These are phyloP conservation scores for Fraxinus quadrangulata DNA, from an alignment of 257 asterid species.

Conservation along the genomic window DNA sequence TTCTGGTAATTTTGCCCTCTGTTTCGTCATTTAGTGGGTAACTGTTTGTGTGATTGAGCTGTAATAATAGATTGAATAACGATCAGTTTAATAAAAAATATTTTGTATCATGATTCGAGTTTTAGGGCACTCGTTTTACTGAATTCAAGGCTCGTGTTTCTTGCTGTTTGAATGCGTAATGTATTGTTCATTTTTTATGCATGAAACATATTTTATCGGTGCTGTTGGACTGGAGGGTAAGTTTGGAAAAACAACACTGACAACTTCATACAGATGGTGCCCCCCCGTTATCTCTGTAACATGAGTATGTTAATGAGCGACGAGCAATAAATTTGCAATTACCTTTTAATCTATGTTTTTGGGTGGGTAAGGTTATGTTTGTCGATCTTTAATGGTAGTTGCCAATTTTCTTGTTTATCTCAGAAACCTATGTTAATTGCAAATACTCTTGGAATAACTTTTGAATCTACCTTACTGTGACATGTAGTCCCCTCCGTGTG, in stretches of 20 bases:
- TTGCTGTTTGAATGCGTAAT: conserved; percentile 7
- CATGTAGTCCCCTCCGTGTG: no score
- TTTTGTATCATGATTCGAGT: background rate
- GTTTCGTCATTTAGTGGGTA: background rate
- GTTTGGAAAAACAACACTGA: conserved; percentile 22
- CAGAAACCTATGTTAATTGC: conserved; percentile 2
- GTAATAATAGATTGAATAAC: conserved; percentile 12
- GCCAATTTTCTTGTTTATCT: background rate
- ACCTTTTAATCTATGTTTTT: background rate
- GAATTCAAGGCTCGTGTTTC: background rate
- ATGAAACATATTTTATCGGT: conserved; percentile 19
- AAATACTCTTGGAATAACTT: no score
- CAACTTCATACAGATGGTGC: background rate
- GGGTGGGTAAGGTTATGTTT: conserved; percentile 22
- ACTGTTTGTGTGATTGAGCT: conserved; percentile 2
- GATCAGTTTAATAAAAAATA: background rate
- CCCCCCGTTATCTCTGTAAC: background rate
- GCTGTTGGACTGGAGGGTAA: conserved; percentile 16
- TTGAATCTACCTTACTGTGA: background rate
- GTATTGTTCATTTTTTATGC: conserved; percentile 29
- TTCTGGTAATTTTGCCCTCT: conserved; percentile 40
- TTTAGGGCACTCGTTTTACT: background rate
- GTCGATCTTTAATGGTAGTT: background rate
- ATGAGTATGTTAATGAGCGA: background rate
- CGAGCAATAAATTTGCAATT: background rate